Base-by-base conservation (phyloP, 768 basidiomycete species). In the Tephrocybe sp. region DNA sequence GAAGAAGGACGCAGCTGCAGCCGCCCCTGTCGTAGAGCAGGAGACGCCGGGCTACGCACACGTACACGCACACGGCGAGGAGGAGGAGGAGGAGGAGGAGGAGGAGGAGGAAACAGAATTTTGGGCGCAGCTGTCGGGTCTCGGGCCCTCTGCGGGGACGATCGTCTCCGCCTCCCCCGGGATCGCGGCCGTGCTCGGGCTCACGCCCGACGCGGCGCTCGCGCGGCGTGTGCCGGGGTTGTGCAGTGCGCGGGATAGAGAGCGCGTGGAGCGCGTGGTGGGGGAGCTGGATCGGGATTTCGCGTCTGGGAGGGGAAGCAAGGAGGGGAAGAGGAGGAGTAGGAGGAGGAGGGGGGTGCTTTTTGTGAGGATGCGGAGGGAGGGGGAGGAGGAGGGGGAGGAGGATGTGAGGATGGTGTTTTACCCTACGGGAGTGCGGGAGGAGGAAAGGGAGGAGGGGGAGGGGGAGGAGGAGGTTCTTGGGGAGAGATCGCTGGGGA, bases 131-230 rank as follows among this genome's bases (percentile, higher is more conserved):
- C 50, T 81, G 34, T 71, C 49, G 1, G 61, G 61, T 1, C 8
- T 38, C 0, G 56, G 58, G 1, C 40, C 75, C 54, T 52, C 65
- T 5, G 46, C 70, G 50, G 73, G 78, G 5, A 76, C 79, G 3
- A 71, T 86, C 45, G 65, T 85, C 12, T 73, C 77, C 23, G 75
- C 77, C 1, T 79, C 81, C 7, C 62, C 67, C 1, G 78, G 73
- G 2, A 73, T 83, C 45, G 65, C 73, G 55, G 83, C 88, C 59
- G 73, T 93, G 10, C 77, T 93, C 3, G 90, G 86, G 8, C 86
- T 80, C 79, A 68, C 71, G 33, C 65, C 70, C 3, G 71, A 70
- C 9, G 85, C 86, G 46, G 58, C 84, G 10, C 65, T 83, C 18
- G 84, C 86, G 5, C 67, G 70, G 56, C 17, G 51, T 4, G 32